These are phyloP conservation scores for Podospora comata DNA, from an alignment of 495 filamentous ascomycete genomes.

Conservation along the genomic window DNA sequence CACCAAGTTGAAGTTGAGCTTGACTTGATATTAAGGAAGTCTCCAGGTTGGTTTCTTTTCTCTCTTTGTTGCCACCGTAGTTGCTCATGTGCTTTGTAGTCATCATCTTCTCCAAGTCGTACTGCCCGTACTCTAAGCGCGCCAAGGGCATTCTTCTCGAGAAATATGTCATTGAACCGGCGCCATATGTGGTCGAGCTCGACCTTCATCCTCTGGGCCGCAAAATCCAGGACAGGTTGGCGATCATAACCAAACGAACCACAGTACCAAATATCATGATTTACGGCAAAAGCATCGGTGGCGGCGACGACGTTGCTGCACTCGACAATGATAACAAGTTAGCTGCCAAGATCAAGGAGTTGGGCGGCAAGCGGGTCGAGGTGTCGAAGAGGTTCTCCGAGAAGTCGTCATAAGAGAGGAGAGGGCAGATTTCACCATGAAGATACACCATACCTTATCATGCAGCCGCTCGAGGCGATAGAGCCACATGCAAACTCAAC, in stretches of 20 bases:
- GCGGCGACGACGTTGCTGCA: constrained; percentile 77
- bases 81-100: constrained; percentile 50
- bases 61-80: constrained; percentile 2
- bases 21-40: constrained; percentile 71
- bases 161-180: constrained; percentile 75
- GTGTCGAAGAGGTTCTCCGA: constrained; percentile 41
- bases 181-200: constrained; percentile 86
- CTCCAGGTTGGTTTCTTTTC: constrained; percentile 62
- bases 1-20: constrained; percentile 60
- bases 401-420: constrained; percentile 7
- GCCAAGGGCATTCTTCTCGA: constrained; percentile 82
- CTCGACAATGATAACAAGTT: constrained; percentile 68
- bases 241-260: constrained; percentile 66
- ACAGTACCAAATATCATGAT: constrained; percentile 94
- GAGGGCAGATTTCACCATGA: constrained; percentile 15
- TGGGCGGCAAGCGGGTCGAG: constrained; percentile 67
- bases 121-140: constrained; percentile 77
- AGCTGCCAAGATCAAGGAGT: constrained; percentile 63
- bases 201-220: constrained; percentile 74
- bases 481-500: not conserved
- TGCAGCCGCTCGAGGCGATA: not conserved
- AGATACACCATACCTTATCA: not conserved
- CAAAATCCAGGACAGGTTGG: constrained; percentile 65
- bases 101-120: constrained; percentile 93
- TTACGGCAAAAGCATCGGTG: constrained; percentile 84